These are phyloP conservation scores for Astraeus odoratus DNA, from an alignment of 768 basidiomycete genomes.

Conservation along the genomic window DNA sequence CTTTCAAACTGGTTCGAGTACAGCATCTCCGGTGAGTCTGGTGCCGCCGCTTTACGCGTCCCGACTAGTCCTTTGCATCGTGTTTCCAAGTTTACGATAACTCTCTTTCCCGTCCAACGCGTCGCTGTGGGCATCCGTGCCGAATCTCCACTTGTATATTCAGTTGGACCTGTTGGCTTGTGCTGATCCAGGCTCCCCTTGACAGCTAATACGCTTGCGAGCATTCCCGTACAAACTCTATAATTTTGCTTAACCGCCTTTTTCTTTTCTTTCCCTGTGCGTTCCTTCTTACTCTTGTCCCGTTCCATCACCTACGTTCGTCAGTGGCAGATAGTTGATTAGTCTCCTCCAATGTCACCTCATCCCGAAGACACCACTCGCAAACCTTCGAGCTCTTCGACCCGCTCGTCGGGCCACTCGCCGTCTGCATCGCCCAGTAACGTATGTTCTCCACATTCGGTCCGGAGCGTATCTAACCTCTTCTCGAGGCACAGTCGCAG, in stretches of 20 bases:
- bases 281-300: constrained; percentile 9
- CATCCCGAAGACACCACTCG: constrained; percentile 42
- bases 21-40: constrained; percentile 27
- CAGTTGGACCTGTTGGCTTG: constrained; percentile 17
- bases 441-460: constrained; percentile 30
- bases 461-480: constrained; percentile 8
- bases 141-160: constrained; percentile 16
- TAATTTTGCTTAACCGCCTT: constrained; percentile 24
- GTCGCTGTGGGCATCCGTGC: constrained; percentile 26
- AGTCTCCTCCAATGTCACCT: constrained; percentile 24
- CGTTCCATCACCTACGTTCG: constrained; percentile 13
- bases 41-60: constrained; percentile 19
- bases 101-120: constrained; percentile 19
- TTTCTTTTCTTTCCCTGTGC: constrained; percentile 23
- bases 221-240: constrained; percentile 21
- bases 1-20: constrained; percentile 21
- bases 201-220: constrained; percentile 31
- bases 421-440: constrained; percentile 54
- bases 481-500: constrained; percentile 33
- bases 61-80: constrained; percentile 22
- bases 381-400: constrained; percentile 67
- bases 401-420: constrained; percentile 55
- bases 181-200: constrained; percentile 19
- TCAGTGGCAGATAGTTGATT: constrained; percentile 24
- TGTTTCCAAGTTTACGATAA: constrained; percentile 28